Evolutionary conservation across 2,329 filamentous ascomycete species (phyloP).

Genomic region (Fusarium falciforme): DNA sequence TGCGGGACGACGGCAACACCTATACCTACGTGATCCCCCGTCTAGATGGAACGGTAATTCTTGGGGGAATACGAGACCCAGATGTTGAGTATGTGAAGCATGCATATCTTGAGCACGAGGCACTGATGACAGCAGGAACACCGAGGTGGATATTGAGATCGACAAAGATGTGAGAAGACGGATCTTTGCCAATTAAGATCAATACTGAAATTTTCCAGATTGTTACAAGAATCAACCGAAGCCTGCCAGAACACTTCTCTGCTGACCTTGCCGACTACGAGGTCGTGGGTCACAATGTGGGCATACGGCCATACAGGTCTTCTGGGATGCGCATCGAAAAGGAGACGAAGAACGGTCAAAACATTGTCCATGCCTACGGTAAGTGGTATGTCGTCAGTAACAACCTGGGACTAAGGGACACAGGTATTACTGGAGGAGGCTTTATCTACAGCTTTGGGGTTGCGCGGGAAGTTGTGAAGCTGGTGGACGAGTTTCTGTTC

Average conservation of each 20-base stretch:
- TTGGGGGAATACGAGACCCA: background rate
- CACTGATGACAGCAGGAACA: background rate
- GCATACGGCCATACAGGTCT: background rate
- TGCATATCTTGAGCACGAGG: background rate
- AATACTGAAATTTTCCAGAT: background rate
- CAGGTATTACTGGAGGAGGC: slow-evolving; percentile 8
- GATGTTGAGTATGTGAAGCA: background rate
- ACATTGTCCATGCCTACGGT: slow-evolving; percentile 10
- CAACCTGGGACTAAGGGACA: background rate
- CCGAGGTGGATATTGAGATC: background rate
- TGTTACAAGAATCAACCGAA: background rate
- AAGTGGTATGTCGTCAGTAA: background rate
- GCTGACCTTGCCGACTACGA: background rate
- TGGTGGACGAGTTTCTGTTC: background rate
- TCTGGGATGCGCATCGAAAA: background rate
- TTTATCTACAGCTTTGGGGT: slow-evolving; percentile 10
- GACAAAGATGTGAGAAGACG: background rate
- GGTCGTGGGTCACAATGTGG: slow-evolving; percentile 6
- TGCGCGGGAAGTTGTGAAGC: background rate
- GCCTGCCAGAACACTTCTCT: background rate
- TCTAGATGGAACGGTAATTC: slow-evolving; percentile 8
- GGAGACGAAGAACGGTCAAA: slow-evolving; percentile 9
- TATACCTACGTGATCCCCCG: slow-evolving; percentile 8
- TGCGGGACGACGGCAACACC: background rate
- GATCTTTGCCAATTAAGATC: background rate